A percentile compares a stretch with the other conserved stretches of the same genome.
Conservation (phyloP, 1,284 basidiomycete species). For the Leccinum fallax region DNA sequence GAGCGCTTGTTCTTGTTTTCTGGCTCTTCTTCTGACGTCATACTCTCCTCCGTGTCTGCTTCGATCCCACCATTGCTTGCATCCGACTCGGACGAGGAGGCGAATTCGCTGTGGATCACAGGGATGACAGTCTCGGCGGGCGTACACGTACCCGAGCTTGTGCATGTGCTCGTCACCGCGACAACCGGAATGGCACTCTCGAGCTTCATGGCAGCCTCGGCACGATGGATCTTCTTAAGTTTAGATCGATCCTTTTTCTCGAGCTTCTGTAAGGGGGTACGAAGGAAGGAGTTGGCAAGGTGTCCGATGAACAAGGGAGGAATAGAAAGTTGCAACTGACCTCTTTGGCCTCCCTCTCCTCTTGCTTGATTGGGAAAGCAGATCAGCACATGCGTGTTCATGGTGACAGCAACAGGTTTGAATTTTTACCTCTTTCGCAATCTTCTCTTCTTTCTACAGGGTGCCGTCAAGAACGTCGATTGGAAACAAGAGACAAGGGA, state of each 20-base stretch:
- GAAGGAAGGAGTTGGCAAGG: conserved; percentile 9
- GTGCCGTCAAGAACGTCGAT: conserved; percentile 16
- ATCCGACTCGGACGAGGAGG: conserved; percentile 58
- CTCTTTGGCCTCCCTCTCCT: conserved; percentile 55
- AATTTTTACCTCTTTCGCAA: conserved; percentile 38
- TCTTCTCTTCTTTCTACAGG: conserved; percentile 54
- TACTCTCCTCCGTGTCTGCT: conserved; percentile 71
- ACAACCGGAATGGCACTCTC: conserved; percentile 27
- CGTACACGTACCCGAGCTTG: conserved; percentile 20
- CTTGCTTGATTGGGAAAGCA: conserved; percentile 39
- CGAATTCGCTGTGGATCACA: conserved; percentile 22
- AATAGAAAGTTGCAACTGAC: conserved; percentile 33
- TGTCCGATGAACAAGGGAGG: neutral
- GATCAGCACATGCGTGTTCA: conserved; percentile 18
- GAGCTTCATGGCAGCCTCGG: conserved; percentile 40
- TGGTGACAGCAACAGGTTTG: neutral
- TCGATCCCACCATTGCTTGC: conserved; percentile 59
- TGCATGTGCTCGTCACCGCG: conserved; percentile 17
- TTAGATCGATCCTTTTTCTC: conserved; percentile 62
- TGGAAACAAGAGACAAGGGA: neutral
- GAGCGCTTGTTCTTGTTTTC: conserved; percentile 38
- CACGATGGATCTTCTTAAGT: conserved; percentile 51
- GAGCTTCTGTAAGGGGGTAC: conserved; percentile 41
- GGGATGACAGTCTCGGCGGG: conserved; percentile 36
- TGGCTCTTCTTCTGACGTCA: conserved; percentile 70